phyloP scores from a whole-genome alignment of 805 yeast genomes.

The Yamadazyma laniorum region DNA sequence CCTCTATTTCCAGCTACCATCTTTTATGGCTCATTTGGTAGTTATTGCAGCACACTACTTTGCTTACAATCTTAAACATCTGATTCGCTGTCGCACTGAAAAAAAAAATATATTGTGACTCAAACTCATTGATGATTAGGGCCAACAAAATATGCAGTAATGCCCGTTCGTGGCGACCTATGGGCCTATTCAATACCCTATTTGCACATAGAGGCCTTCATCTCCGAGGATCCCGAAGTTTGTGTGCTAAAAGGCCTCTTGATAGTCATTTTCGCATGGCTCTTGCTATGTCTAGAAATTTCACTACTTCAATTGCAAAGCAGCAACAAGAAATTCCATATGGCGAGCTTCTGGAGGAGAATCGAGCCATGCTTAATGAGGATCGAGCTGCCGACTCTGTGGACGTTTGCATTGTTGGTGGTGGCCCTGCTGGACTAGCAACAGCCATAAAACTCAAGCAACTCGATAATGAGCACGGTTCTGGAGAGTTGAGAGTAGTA shows the following conservation, averaged over 20 bases:
- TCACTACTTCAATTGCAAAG: not conserved
- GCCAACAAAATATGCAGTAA: not conserved
- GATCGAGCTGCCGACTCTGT: conserved; percentile 82
- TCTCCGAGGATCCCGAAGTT: not conserved
- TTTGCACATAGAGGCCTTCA: not conserved
- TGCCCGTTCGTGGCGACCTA: not conserved
- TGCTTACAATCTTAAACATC: conserved; percentile 8
- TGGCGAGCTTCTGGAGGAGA: conserved; percentile 28
- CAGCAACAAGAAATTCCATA: conserved; percentile 1
- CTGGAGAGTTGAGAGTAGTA: conserved; percentile 75
- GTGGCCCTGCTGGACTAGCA: conserved; percentile 96
- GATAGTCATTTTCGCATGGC: not conserved
- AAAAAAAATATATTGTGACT: conserved; percentile 2
- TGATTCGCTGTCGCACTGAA: conserved; percentile 10
- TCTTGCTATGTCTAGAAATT: not conserved
- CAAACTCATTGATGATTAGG: conserved; percentile 1
- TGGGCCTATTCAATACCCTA: not conserved
- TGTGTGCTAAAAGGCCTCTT: not conserved
- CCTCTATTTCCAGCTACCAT: too few species aligned
- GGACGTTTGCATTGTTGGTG: conserved; percentile 95
- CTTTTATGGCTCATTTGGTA: too few species aligned
- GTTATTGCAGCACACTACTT: not conserved
- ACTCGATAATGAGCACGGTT: conserved; percentile 62
- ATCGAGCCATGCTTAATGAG: conserved; percentile 47
- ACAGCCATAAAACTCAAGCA: conserved; percentile 90